A percentile compares a stretch with the other conserved stretches of the same genome.
phyloP scores from a whole-genome alignment of 257 asterid genomes.

The Cinchona pubescens region DNA sequence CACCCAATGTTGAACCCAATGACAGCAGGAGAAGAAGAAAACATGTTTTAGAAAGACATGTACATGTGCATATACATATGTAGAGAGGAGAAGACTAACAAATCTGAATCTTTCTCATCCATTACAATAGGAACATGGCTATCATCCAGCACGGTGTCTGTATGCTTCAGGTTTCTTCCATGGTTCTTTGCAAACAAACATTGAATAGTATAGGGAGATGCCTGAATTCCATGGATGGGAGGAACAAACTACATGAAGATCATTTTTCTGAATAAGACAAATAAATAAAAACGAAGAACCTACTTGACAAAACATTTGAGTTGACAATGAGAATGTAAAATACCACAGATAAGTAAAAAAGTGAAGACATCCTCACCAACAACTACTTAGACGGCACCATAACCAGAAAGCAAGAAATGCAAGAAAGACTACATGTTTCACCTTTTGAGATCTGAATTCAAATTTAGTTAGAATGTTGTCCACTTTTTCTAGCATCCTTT shows the following conservation, averaged over 20 bases:
- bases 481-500: slow-evolving; percentile 68
- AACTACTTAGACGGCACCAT: neutral
- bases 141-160: slow-evolving; percentile 37
- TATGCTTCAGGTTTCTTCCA: slow-evolving; percentile 35
- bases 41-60: neutral
- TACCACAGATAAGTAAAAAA: neutral
- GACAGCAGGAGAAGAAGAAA: neutral
- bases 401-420: neutral
- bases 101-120: slow-evolving; percentile 33
- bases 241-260: slow-evolving; percentile 22
- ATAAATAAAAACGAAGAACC: neutral
- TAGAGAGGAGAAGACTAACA: slow-evolving; percentile 39
- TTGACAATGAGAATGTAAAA: neutral
- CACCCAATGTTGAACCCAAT: neutral
- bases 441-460: slow-evolving; percentile 65
- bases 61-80: neutral
- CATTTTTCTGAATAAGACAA: neutral
- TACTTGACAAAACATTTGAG: neutral
- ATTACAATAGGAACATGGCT: slow-evolving; percentile 33
- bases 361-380: too few species aligned
- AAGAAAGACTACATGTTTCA: slow-evolving; percentile 18
- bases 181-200: slow-evolving; percentile 29
- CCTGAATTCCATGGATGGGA: too few species aligned
- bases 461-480: slow-evolving; percentile 50
- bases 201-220: slow-evolving; percentile 38